Conservation (phyloP, 345 rosid species). For the Citrus inodora region DNA sequence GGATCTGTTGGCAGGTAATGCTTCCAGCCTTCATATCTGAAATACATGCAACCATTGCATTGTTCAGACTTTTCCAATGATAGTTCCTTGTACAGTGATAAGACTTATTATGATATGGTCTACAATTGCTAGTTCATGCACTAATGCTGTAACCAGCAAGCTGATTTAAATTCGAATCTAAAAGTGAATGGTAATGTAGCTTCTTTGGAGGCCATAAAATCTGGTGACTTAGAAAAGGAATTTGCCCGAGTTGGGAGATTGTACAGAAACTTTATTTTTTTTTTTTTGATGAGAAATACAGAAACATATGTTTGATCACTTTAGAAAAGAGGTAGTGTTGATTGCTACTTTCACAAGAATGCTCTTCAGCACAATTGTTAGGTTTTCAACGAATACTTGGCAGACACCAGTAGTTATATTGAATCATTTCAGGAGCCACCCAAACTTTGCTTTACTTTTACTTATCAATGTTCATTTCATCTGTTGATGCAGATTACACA, state of each 20-base stretch:
- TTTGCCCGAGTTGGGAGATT: background rate
- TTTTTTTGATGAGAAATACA: too few species aligned
- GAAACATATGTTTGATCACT: background rate
- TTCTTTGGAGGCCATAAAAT: background rate
- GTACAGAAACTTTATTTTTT: too few species aligned
- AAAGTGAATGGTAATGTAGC: background rate
- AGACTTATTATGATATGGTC: background rate
- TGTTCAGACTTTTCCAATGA: background rate
- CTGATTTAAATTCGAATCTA: background rate
- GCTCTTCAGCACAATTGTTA: background rate
- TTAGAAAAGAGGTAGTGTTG: background rate
- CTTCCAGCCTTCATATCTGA: background rate
- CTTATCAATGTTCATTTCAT: background rate
- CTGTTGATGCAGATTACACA: slow-evolving; percentile 50
- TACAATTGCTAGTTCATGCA: background rate
- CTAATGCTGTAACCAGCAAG: background rate
- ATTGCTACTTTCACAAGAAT: background rate
- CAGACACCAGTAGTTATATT: background rate
- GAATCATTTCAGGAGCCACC: background rate
- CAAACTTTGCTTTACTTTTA: background rate
- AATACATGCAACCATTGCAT: background rate
- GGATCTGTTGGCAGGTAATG: slow-evolving; percentile 62
- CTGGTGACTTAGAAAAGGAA: background rate
- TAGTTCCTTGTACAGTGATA: background rate
- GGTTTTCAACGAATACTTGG: background rate